Conservation (phyloP, 163 green algal genomes). For the Scenedesmus sp. region DNA sequence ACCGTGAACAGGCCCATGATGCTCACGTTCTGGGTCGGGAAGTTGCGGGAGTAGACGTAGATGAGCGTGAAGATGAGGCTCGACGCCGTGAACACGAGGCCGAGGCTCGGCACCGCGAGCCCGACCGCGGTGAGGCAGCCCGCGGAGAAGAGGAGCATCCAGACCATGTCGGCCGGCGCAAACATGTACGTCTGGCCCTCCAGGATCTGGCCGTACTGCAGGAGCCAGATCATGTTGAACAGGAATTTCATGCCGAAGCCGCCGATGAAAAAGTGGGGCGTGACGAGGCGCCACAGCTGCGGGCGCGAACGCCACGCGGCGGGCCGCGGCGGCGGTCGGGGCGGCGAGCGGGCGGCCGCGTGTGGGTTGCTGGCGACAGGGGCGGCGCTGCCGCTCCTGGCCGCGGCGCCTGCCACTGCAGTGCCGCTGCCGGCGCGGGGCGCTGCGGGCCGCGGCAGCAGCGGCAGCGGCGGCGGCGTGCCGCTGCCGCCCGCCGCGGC, state of each 20-base stretch:
- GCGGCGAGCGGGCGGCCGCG: background rate
- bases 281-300: conserved; percentile 67
- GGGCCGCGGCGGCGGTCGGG: too few species aligned
- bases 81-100: conserved; percentile 45
- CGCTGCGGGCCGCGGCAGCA: background rate
- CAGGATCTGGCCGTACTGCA: conserved; percentile 56
- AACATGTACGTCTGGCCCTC: conserved; percentile 61
- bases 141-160: conserved; percentile 58
- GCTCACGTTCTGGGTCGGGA: conserved; percentile 55
- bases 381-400: too few species aligned
- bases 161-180: conserved; percentile 62
- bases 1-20: conserved; percentile 95
- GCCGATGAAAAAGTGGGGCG: conserved; percentile 56
- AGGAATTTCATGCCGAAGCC: conserved; percentile 53
- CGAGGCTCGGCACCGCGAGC: conserved; percentile 23
- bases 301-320: background rate
- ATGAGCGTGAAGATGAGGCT: conserved; percentile 67
- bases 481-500: background rate
- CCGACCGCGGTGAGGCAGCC: background rate
- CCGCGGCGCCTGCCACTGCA: background rate
- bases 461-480: background rate
- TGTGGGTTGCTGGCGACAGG: too few species aligned
- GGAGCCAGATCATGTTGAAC: conserved; percentile 59
- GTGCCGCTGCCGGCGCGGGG: background rate
- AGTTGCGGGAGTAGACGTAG: conserved; percentile 76